phyloP scores from a whole-genome alignment of 140 eudicot genomes.

The Bidens hawaiensis region DNA sequence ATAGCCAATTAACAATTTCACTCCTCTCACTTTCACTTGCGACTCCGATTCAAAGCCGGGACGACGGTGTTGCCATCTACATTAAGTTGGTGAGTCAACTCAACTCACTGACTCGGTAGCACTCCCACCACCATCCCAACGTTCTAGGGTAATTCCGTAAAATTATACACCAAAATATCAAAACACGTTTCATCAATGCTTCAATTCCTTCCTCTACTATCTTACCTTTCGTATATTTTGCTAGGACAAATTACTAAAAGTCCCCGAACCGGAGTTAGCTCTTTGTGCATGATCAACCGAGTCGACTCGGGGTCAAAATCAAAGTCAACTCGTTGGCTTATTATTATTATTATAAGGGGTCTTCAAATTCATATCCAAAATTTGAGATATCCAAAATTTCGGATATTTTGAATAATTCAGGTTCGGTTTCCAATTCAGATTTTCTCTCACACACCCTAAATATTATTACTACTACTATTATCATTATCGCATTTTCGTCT shows the following conservation, averaged over 20 bases:
- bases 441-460: too few species aligned
- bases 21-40: background rate
- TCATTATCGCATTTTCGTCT: too few species aligned
- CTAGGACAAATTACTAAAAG: conserved; percentile 21
- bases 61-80: conserved; percentile 46
- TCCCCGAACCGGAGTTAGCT: conserved; percentile 16
- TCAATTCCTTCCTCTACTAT: conserved; percentile 1
- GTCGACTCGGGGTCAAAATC: conserved; percentile 38
- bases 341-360: background rate
- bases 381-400: too few species aligned
- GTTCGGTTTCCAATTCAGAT: too few species aligned
- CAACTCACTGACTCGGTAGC: conserved; percentile 25
- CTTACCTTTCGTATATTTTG: conserved; percentile 9
- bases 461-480: too few species aligned
- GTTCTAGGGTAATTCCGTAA: conserved; percentile 27
- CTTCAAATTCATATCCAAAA: too few species aligned
- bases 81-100: conserved; percentile 20
- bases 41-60: conserved; percentile 34
- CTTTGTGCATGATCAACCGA: conserved; percentile 13
- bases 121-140: conserved; percentile 26
- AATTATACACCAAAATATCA: conserved; percentile 8
- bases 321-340: conserved; percentile 22
- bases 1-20: conserved; percentile 5
- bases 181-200: background rate
- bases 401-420: too few species aligned